Base-by-base conservation (phyloP, 371 early-diverging fungal genomes). In the Mucor irregularis region DNA sequence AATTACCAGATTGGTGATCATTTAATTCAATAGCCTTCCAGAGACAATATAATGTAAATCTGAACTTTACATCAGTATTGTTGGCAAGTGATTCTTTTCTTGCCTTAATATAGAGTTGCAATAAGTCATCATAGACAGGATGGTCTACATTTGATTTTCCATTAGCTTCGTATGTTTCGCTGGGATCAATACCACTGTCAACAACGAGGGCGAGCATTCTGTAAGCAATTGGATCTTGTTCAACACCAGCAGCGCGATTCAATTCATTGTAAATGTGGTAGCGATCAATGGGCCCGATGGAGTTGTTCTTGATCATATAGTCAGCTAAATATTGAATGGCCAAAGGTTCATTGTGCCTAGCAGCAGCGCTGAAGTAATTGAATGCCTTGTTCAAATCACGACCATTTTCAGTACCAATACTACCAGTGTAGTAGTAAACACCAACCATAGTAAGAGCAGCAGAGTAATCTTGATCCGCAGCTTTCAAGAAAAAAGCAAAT, bases 251-350 rank as follows among this genome's bases (percentile, higher is more conserved):
- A 10, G 51, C 30, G 4, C 47, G 50, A 24, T 49, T 50, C 11
- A 61, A 33, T 33, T 61, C 51, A 1, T 3, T 37, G 17, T 42
- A 54, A 11, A 64, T 34, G 4, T 54, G 50, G 10, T 37, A 10
- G 1, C 31, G 24, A 33, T 54, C 49, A 14, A 63, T 55, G 17
- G 39, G 26, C 2, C 30, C 49, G 16, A 11, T 47, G 4, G 35
- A 9, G 0, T 5, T 42, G 13, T 54, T 50, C 21, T 64, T 58
- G 29, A 64, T 45, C 24, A 64, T 44, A 22, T 58, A 64, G 19
- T 64, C 54, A 29, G 64, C 64, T 40, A 64, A 39, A 31, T 64
- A 64, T 11, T 54, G 55, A 3, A 58, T 58, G 7, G 64, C 64
- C 0, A 54, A 31, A 2, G 58, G 35, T 5, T 64, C 50, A 5